Base-by-base conservation (phyloP, 345 rosid genomes). In the Rhizophora mangle region DNA sequence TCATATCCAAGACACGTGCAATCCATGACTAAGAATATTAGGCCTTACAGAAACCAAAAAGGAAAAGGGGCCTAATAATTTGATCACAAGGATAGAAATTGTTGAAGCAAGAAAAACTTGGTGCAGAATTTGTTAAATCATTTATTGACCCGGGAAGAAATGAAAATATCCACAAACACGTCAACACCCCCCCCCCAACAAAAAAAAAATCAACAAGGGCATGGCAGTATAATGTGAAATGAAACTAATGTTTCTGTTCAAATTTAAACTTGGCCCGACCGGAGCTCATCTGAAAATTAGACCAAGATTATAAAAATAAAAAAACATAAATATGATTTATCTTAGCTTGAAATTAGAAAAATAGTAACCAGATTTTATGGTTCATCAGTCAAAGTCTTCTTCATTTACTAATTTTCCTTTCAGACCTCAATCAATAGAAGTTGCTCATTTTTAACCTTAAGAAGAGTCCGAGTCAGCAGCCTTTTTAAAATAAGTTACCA, bases 401-500 rank as follows among this genome's bases (percentile, higher is more conserved):
- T 69, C 9, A 8, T 39, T 39, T 39, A 39, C 62, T 8, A 20
- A 8, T 37, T 54, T 66, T 9, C 47, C 34, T 30, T 57, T 20
- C 54, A 8, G 47, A 8, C 43, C 20, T 59, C 10, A 51, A 1
- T 58, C 4, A 53, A 54, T 22, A 22, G 13, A 31, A 58, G 47
- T 56, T 39, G 2, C 22, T 5, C 24, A 39, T 54, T 62, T 60
- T 56, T 9, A 52, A 60, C 22, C 31, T 39, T 60, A 5, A 13
- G 29, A 27, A 24, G 27, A 4, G 27, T 29, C 60, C 7, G 31
- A 60, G 30, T 26, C 20, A n/a, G 29, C 57, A 36, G 54, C 6
- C 32, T 18, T 55, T 68, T 56, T 27, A 68, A 54, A 16, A 49
- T 47, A 68, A 69, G 53, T 47, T 36, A 69, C 71, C 36, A 69